Conservation (phyloP, 1,284 basidiomycete species). For the Papiliotrema terrestris region DNA sequence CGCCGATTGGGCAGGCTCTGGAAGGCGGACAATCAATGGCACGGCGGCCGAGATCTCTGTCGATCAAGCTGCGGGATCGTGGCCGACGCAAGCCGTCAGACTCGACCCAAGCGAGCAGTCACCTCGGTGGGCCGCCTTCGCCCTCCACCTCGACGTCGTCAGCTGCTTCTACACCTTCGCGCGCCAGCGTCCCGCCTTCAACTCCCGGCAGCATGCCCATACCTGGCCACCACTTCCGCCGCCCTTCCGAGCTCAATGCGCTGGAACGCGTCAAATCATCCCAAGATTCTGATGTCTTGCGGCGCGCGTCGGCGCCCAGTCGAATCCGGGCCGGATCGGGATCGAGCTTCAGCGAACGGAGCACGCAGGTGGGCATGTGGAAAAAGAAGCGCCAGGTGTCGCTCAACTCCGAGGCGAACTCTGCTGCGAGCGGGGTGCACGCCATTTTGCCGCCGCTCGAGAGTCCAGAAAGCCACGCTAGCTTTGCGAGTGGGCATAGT, state of each 20-base stretch:
- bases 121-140: conserved; percentile 52
- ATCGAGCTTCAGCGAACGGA: conserved; percentile 57
- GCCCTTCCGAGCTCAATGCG: conserved; percentile 78
- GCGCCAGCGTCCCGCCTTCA: conserved; percentile 63
- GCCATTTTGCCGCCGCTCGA: conserved; percentile 15
- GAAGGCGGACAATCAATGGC: conserved; percentile 15
- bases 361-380: conserved; percentile 33
- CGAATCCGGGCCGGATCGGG: conserved; percentile 78
- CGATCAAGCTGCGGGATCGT: conserved; percentile 17
- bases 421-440: neutral
- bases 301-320: conserved; percentile 83
- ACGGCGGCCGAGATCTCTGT: conserved; percentile 28
- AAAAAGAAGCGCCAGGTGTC: conserved; percentile 22
- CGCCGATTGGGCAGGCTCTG: conserved; percentile 24
- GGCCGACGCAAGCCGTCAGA: conserved; percentile 21
- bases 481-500: neutral
- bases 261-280: conserved; percentile 75
- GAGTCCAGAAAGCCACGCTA: conserved; percentile 13
- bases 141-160: conserved; percentile 91
- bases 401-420: conserved; percentile 1
- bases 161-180: conserved; percentile 84
- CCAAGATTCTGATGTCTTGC: conserved; percentile 64
- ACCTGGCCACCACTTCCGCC: conserved; percentile 59
- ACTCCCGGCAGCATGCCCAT: conserved; percentile 56
- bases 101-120: neutral